Conservation (phyloP, 768 basidiomycete genomes). For the Rhodotorula sphaerocarpa region DNA sequence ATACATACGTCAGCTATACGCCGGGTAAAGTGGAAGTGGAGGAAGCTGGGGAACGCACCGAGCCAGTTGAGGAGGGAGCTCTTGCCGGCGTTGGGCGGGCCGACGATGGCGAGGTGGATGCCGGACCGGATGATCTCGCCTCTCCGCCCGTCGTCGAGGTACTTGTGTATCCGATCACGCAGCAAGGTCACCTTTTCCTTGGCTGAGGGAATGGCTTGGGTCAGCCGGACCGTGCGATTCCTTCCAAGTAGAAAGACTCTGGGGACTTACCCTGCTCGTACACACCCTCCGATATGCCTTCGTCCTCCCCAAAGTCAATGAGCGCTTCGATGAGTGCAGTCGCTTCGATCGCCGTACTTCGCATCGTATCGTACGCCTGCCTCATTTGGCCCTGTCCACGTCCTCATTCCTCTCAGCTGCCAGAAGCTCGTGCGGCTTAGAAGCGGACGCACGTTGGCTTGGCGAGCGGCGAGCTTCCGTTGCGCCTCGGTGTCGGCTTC, state of each 20-base stretch:
- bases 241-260: no score
- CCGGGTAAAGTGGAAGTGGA: not conserved
- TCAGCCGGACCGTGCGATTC: no score
- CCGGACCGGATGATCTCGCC: constrained; percentile 79
- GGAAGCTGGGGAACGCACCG: constrained; percentile 47
- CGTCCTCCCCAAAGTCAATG: constrained; percentile 88
- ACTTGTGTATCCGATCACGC: constrained; percentile 50
- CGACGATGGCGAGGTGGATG: constrained; percentile 75
- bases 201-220: constrained; percentile 50
- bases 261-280: constrained; percentile 43
- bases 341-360: constrained; percentile 60
- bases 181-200: constrained; percentile 51
- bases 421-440: constrained; percentile 1
- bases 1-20: no score
- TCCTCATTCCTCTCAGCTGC: not conserved
- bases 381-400: constrained; percentile 56
- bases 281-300: constrained; percentile 76
- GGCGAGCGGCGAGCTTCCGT: constrained; percentile 61
- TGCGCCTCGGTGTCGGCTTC: constrained; percentile 82
- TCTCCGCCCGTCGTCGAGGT: constrained; percentile 62
- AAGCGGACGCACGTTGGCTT: constrained; percentile 54
- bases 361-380: constrained; percentile 56
- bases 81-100: constrained; percentile 91
- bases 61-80: constrained; percentile 78
- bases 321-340: constrained; percentile 75